Evolutionary conservation across 495 filamentous ascomycete species (phyloP).

Genomic region (Penicillium macrosclerotiorum): DNA sequence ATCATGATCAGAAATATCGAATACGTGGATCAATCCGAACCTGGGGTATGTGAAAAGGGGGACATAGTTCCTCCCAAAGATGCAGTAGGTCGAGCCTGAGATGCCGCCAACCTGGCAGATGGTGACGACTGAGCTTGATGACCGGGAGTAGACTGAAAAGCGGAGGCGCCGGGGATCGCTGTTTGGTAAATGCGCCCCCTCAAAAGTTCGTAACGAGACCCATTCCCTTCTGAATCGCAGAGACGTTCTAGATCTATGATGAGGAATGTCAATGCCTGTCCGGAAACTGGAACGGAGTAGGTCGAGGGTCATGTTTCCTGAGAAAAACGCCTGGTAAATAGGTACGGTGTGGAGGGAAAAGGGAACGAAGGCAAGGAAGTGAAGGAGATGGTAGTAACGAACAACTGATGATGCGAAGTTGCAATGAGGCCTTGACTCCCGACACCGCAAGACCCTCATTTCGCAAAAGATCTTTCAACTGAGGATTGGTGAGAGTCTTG

Average conservation of each 20-base stretch:
- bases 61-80: conserved; percentile 29
- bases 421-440: conserved; percentile 78
- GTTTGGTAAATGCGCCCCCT: conserved; percentile 31
- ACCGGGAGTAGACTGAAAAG: conserved; percentile 21
- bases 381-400: conserved; percentile 37
- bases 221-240: conserved; percentile 28
- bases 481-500: conserved; percentile 64
- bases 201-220: conserved; percentile 33
- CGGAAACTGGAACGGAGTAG: not conserved
- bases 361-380: conserved; percentile 8
- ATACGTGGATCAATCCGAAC: conserved; percentile 14
- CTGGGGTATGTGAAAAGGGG: conserved; percentile 33
- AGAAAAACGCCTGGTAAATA: not conserved
- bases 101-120: conserved; percentile 17
- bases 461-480: conserved; percentile 71
- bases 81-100: conserved; percentile 30
- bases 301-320: not conserved
- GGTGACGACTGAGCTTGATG: conserved; percentile 30
- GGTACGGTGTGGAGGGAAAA: not conserved
- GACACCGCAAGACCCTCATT: conserved; percentile 66
- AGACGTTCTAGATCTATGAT: conserved; percentile 37
- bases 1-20: conserved; percentile 1
- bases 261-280: conserved; percentile 4
- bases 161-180: conserved; percentile 26
- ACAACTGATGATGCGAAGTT: conserved; percentile 74